phyloP scores from a whole-genome alignment of 1,284 basidiomycete genomes.

The Quambalaria eucalypti region DNA sequence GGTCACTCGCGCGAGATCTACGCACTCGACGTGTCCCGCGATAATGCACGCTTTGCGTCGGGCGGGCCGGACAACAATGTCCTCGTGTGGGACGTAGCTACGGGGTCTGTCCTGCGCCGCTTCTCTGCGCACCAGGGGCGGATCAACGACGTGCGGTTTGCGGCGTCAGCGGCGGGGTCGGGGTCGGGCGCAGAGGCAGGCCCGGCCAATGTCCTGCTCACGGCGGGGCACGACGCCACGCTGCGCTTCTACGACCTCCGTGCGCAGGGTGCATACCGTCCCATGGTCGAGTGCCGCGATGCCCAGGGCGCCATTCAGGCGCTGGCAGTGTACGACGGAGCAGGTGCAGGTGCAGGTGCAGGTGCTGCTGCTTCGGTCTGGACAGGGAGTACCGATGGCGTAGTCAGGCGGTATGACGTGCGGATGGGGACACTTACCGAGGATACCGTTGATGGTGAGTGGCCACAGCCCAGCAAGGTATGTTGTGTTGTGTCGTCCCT shows the following conservation, averaged over 20 bases:
- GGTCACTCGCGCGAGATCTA: slow-evolving; percentile 87
- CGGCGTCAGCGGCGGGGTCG: slow-evolving; percentile 6
- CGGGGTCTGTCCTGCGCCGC: slow-evolving; percentile 69
- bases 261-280: slow-evolving; percentile 50
- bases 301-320: slow-evolving; percentile 68
- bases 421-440: slow-evolving; percentile 77
- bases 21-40: slow-evolving; percentile 72
- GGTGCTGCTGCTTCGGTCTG: slow-evolving; percentile 58
- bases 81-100: slow-evolving; percentile 89
- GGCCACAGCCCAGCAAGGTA: neutral
- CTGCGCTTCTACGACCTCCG: slow-evolving; percentile 51
- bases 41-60: slow-evolving; percentile 86
- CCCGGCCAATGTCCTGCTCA: slow-evolving; percentile 18
- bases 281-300: slow-evolving; percentile 85
- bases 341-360: slow-evolving; percentile 23
- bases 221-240: slow-evolving; percentile 29
- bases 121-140: slow-evolving; percentile 80
- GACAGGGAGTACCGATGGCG: slow-evolving; percentile 80
- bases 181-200: slow-evolving; percentile 10
- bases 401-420: slow-evolving; percentile 83
- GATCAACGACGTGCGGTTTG: slow-evolving; percentile 77
- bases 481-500: neutral
- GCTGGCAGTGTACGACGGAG: slow-evolving; percentile 55
- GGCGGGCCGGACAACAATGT: slow-evolving; percentile 86
- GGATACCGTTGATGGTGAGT: slow-evolving; percentile 80